Percentiles rank a stretch among this genome's conserved stretches.
Conservation (phyloP, 306 rosid species). For the Quercus parvula region DNA sequence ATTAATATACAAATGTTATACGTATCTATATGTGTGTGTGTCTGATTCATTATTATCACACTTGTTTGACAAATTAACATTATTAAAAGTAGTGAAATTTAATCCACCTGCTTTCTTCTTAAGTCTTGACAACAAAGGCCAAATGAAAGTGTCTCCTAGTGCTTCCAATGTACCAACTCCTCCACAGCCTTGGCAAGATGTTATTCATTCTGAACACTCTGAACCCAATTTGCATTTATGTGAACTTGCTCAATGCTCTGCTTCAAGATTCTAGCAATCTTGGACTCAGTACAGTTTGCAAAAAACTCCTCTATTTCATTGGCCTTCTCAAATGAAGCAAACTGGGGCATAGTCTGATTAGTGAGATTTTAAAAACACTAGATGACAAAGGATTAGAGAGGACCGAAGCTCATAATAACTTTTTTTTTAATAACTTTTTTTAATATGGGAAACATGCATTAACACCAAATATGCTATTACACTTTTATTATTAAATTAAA, state of each 20-base stretch:
- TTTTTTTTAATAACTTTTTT: no score
- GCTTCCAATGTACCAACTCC: conserved; percentile 30
- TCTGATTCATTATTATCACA: no score
- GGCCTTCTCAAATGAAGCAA: conserved; percentile 78
- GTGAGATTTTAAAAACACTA: no score
- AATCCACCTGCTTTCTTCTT: not conserved
- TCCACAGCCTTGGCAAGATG: conserved; percentile 42
- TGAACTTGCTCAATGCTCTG: conserved; percentile 84
- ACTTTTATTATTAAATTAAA: no score
- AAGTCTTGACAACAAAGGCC: no score
- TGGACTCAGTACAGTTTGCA: conserved; percentile 34
- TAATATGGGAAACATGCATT: no score
- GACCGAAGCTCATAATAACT: no score
- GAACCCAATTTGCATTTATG: conserved; percentile 79
- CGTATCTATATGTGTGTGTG: no score
- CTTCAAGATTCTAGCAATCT: conserved; percentile 76
- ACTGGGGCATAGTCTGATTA: conserved; percentile 38
- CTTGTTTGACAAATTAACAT: not conserved
- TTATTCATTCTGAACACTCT: conserved; percentile 49
- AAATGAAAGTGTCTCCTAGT: no score
- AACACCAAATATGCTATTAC: no score
- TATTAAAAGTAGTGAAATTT: not conserved
- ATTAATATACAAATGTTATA: no score
- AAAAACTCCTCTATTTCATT: conserved; percentile 85
- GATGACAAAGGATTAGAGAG: no score